phyloP scores from a whole-genome alignment of 2,329 filamentous ascomycete genomes.

The Fusarium equiseti region DNA sequence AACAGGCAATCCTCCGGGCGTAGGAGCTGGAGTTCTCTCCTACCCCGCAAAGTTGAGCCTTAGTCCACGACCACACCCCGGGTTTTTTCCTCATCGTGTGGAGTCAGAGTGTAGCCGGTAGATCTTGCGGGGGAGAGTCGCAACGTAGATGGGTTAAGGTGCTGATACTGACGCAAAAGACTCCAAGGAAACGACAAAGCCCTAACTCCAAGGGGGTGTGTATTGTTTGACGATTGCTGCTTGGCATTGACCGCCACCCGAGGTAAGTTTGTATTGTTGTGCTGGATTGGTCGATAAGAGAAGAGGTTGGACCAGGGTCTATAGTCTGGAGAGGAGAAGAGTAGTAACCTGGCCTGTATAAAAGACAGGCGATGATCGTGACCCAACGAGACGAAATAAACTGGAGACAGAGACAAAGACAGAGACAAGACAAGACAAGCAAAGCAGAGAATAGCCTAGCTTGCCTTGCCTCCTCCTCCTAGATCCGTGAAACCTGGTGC shows the following conservation, averaged over 20 bases:
- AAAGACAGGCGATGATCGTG: conserved; percentile 27
- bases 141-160: conserved; percentile 7
- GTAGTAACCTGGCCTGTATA: conserved; percentile 1
- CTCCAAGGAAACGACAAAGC: neutral
- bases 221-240: conserved; percentile 3
- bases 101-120: conserved; percentile 22
- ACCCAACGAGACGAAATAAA: conserved; percentile 9
- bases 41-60: conserved; percentile 45
- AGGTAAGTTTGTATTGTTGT: conserved; percentile 34
- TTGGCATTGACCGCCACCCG: conserved; percentile 43
- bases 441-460: conserved; percentile 27
- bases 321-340: neutral
- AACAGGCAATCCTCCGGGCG: conserved; percentile 42
- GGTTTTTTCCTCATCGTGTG: conserved; percentile 27
- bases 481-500: conserved; percentile 18
- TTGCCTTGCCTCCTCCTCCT: conserved; percentile 13
- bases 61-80: conserved; percentile 21
- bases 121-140: conserved; percentile 44
- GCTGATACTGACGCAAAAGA: conserved; percentile 7
- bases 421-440: conserved; percentile 7
- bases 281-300: conserved; percentile 38
- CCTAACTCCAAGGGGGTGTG: conserved; percentile 7
- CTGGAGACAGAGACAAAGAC: conserved; percentile 24
- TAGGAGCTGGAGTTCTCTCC: conserved; percentile 27
- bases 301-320: neutral